A percentile compares a stretch with the other conserved stretches of the same genome.
These are phyloP conservation scores for Fraxinus xanthoxyloides DNA, from an alignment of 305 asterid species.

Conservation along the genomic window DNA sequence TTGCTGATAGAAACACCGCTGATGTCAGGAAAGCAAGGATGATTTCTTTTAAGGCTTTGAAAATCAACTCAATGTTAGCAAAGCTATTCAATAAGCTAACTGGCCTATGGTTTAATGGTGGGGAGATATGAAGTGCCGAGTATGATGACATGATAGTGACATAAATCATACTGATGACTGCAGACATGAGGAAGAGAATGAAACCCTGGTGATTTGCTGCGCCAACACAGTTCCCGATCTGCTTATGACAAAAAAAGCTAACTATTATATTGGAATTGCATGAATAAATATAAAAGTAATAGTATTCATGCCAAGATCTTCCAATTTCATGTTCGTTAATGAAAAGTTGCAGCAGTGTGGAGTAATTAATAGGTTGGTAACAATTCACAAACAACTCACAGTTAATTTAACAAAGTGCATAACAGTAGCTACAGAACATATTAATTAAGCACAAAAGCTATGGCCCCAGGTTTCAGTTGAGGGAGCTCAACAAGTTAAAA, in stretches of 20 bases:
- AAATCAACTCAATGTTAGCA: conserved; percentile 28
- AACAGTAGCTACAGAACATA: not conserved
- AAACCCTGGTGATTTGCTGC: conserved; percentile 73
- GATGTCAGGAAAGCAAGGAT: conserved; percentile 53
- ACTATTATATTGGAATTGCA: conserved; percentile 11
- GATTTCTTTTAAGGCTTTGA: conserved; percentile 41
- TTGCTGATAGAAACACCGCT: conserved; percentile 50
- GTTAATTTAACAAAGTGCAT: not conserved
- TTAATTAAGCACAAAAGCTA: not conserved
- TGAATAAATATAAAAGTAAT: not conserved
- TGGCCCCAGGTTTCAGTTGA: not conserved
- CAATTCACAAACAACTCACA: not conserved
- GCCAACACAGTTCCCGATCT: conserved; percentile 97
- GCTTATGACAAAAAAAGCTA: conserved; percentile 31
- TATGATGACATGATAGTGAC: conserved; percentile 54
- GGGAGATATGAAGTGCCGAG: conserved; percentile 56
- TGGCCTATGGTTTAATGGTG: conserved; percentile 36
- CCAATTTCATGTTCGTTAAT: not conserved
- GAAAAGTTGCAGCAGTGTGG: not conserved
- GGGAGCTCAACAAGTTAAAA: not conserved
- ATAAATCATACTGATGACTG: conserved; percentile 59
- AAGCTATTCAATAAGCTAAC: conserved; percentile 23
- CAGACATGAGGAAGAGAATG: conserved; percentile 73
- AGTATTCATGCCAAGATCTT: not conserved
- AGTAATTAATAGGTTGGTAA: not conserved